Evolutionary conservation across 768 basidiomycete species (phyloP), one percentile per base, ranked within the genome.

Genomic region (Pulveroboletus sp.): DNA sequence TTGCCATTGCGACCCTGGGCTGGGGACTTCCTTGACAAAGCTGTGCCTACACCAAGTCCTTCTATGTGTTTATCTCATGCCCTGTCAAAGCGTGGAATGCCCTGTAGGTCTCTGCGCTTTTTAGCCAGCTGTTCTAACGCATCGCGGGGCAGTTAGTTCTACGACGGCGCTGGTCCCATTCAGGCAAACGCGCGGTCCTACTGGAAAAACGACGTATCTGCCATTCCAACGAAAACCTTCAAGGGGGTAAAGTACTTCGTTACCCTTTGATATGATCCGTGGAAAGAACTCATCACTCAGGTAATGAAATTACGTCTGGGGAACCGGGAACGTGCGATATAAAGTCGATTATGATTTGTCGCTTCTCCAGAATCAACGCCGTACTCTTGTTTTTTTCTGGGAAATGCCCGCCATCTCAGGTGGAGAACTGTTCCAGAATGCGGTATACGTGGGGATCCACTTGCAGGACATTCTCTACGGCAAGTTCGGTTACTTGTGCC

Each of bases 381-480:
- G 23, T 27, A 9, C 25, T 27, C 5, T 9, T 27, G 25, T 27
- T 32, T 11, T 43, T 43, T 33, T n/a, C 10, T 20, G 12, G 4
- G 14, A 8, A 11, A 51, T 51, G 35, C 35, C 50, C 5, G 23
- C 47, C 8, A 19, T 29, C 17, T 17, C 44, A 2, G 24, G 24
- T 20, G 32, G 37, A 7, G 34, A 19, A 6, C 1, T 47, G 13
- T 55, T 55, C 29, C 41, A 59, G 37, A 43, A 45, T 11, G 40
- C 23, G 33, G 31, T 59, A 23, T 60, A 53, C 31, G 21, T 56
- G 1, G 57, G 47, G 21, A 39, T 56, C 1, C 53, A 50, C 37
- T 11, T 60, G 19, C 42, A 60, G n/a, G 24, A 44, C 13, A 50
- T 59, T 14, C 13, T 60, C 27, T 60, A 60, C 25, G 57, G 57